Percentiles rank a stretch among this genome's conserved stretches.
Conservation (phyloP, 2,329 filamentous ascomycete species). For the Stromatinia cepivora region DNA sequence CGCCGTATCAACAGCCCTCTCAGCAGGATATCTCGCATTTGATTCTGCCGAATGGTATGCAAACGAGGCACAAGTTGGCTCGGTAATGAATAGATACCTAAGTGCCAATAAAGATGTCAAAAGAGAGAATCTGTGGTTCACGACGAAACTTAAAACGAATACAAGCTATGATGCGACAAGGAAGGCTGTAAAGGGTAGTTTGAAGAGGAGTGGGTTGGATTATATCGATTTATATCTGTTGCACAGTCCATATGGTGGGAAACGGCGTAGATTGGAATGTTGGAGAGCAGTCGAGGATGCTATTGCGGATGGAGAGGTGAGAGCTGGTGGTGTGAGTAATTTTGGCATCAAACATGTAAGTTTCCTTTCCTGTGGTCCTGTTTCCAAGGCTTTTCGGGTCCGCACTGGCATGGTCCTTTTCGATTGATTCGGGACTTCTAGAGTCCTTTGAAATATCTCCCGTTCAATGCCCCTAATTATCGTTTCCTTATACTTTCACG, state of each 20-base stretch:
- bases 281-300: conserved; percentile 79
- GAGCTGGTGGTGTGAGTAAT: conserved; percentile 74
- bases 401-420: background rate
- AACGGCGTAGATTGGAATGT: conserved; percentile 64
- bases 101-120: conserved; percentile 52
- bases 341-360: conserved; percentile 72
- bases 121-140: conserved; percentile 75
- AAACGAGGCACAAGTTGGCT: conserved; percentile 71
- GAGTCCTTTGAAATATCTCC: background rate
- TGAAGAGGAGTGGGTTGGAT: conserved; percentile 65
- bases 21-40: conserved; percentile 54
- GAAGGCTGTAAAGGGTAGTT: conserved; percentile 62
- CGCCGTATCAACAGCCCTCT: conserved; percentile 48
- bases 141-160: conserved; percentile 69
- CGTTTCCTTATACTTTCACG: background rate
- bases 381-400: background rate
- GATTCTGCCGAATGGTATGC: conserved; percentile 58
- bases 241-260: conserved; percentile 77
- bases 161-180: conserved; percentile 67
- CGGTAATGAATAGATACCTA: conserved; percentile 62
- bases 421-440: background rate
- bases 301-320: conserved; percentile 68
- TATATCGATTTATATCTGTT: conserved; percentile 80
- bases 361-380: conserved; percentile 27
- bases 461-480: too few relatives aligned